Evolutionary conservation across 352 stramenopile genomes (phyloP), one percentile per base, ranked within the genome.

Genomic region (Globisporangium alternatum): DNA sequence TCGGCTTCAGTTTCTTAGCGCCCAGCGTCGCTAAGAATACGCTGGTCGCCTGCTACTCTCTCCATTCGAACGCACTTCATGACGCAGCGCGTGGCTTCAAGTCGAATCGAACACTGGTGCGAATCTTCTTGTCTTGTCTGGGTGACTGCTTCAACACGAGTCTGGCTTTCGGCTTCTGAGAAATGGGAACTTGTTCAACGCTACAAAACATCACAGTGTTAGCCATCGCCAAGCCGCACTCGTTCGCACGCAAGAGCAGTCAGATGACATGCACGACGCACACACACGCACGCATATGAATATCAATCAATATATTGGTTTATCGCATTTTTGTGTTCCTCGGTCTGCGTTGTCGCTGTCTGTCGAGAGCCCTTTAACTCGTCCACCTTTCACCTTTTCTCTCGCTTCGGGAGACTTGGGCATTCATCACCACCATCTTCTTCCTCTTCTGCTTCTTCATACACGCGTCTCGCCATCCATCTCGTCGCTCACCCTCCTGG

Each of bases 261-360:
- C 35, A 41, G 12, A 41, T 9, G 48, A 19, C 22, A 41, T 12
- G 15, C 17, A 55, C 8, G 6, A 8, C 17, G 25, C 25, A 41
- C 28, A 21, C 25, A 17, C 19, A 31, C 19, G 1, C 30, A 56
- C 30, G 8, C 17, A 57, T 43, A 44, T 57, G 31, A 43, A 45
- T 58, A 58, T 58, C 52, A 58, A 58, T 58, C 52, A 58, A 58
- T 58, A 58, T 58, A 58, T 58, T 58, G 52, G 52, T 58, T 58
- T 58, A 58, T 44, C 30, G 19, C 52, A 45, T 58, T 44, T 41
- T 58, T 45, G 33, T 43, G 25, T 21, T 39, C 15, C 49, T 55
- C 15, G 22, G 2, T 57, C 30, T 57, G 51, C 19, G 13, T 39
- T 10, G 51, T 41, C 30, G 28, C 28, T 39, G 5, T 45, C 15